phyloP scores from a whole-genome alignment of 345 rosid genomes.

The Rubroshorea leprosula region DNA sequence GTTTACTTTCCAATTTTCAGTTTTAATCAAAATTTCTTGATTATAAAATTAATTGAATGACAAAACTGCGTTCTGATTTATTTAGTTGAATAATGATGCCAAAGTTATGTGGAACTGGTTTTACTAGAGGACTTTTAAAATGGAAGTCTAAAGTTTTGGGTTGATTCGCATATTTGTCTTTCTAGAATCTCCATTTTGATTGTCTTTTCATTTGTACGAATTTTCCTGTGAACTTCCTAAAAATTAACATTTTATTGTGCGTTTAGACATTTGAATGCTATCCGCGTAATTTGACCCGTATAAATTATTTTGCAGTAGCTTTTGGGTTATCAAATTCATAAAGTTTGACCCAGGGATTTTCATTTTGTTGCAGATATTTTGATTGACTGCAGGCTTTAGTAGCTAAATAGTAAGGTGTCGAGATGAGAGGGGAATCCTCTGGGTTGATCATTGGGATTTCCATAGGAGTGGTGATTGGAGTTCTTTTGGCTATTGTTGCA shows the following conservation, averaged over 20 bases:
- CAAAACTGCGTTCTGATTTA: too few relatives aligned
- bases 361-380: conserved; percentile 32
- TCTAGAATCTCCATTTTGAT: too few relatives aligned
- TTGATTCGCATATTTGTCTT: background rate
- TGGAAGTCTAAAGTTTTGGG: conserved; percentile 12
- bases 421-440: conserved; percentile 75
- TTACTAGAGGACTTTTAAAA: background rate
- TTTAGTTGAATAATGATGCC: background rate
- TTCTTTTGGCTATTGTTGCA: conserved; percentile 59
- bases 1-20: background rate
- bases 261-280: too few relatives aligned
- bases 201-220: background rate
- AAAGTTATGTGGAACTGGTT: conserved; percentile 3
- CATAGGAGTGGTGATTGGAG: conserved; percentile 88
- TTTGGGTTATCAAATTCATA: background rate
- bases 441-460: conserved; percentile 89
- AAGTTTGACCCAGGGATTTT: conserved; percentile 20
- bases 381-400: conserved; percentile 38
- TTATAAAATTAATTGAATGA: too few relatives aligned
- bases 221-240: background rate
- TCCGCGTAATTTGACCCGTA: background rate
- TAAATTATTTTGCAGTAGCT: background rate
- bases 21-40: too few relatives aligned
- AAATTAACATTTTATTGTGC: too few relatives aligned
- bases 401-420: conserved; percentile 25